Base-by-base conservation (phyloP, 257 asterid genomes). In the Schizonepeta tenuifolia region DNA sequence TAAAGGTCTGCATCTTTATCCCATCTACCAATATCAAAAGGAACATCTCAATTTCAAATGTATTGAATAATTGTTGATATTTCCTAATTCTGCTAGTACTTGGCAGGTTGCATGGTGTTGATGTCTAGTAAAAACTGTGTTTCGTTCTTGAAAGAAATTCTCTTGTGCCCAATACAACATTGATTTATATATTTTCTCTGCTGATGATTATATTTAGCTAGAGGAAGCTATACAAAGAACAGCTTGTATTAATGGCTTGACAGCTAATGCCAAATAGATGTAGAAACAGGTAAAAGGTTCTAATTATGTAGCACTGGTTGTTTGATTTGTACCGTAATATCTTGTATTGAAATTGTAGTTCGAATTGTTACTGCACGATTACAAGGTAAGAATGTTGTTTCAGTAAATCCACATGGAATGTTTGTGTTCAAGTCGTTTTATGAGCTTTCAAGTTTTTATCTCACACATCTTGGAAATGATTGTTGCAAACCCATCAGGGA, bases 71-170 rank as follows among this genome's bases (percentile, higher is more conserved):
- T 53, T 46, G 5, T 60, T 26, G 9, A 18, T 33, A n/a, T 38
- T 44, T 74, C 53, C 51, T 31, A 56, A 15, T 36, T 67, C 28
- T 58, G 54, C 65, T 65, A 65, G 9, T 49, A 20, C 57, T 62
- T 49, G 79, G 67, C 70, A 67, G 70, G 73, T 35, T 15, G 74
- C 53, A 41, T 15, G 26, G 17, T 28, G 40, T 9, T 53, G 67
- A 24, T 43, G 7, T 54, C 18, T 24, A 49, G 33, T 5, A 12
- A 56, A 56, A 6, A 38, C 57, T 10, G 10, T 33, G 51, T 58
- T 47, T 65, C 9, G 31, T 46, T 28, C 22, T 41, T 26, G 11
- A 21, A 8, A 20, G 66, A 51, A 56, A 38, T 51, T 33, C 10
- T 41, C 65, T 18, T 21, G 36, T 33, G 47, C 62, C 51, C 55